phyloP scores from a whole-genome alignment of 768 basidiomycete genomes.

The Pleurotus salmoneostramineus region DNA sequence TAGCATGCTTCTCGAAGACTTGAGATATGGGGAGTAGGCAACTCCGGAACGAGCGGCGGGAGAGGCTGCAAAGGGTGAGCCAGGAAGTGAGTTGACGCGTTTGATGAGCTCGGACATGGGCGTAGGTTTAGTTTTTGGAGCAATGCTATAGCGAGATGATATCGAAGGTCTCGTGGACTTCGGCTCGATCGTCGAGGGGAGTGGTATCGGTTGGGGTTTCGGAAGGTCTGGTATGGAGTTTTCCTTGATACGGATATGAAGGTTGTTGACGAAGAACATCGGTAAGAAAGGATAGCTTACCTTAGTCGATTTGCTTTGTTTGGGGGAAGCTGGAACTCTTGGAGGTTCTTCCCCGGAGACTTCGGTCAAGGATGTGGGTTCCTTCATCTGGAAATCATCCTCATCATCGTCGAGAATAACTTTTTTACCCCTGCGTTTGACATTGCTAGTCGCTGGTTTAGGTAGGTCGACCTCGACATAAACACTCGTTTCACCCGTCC shows the following conservation, averaged over 20 bases:
- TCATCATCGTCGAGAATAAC: not conserved
- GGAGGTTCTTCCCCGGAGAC: not conserved
- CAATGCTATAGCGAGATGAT: slow-evolving; percentile 39
- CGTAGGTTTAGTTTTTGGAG: slow-evolving; percentile 45
- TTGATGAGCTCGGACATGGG: slow-evolving; percentile 77
- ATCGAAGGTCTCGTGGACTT: slow-evolving; percentile 12
- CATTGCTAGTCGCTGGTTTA: not conserved
- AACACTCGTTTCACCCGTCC: not conserved
- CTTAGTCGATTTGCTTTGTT: not conserved
- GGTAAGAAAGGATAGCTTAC: not conserved
- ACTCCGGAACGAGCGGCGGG: slow-evolving; percentile 19
- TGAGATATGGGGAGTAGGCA: slow-evolving; percentile 62
- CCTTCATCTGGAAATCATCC: not conserved
- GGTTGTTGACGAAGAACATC: not conserved
- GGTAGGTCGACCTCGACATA: not conserved
- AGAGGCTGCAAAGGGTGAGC: slow-evolving; percentile 49
- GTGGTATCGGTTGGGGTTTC: not conserved
- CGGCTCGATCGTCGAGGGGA: slow-evolving; percentile 7
- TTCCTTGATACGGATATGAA: slow-evolving; percentile 3
- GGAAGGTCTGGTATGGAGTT: slow-evolving; percentile 4
- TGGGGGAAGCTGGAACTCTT: not conserved
- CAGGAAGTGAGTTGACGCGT: slow-evolving; percentile 63
- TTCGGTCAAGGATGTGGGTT: not conserved
- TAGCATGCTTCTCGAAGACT: slow-evolving; percentile 58
- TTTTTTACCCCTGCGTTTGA: slow-evolving; percentile 9